Conservation (phyloP, 331 rosid genomes). For the Erythrophleum ivorense region DNA sequence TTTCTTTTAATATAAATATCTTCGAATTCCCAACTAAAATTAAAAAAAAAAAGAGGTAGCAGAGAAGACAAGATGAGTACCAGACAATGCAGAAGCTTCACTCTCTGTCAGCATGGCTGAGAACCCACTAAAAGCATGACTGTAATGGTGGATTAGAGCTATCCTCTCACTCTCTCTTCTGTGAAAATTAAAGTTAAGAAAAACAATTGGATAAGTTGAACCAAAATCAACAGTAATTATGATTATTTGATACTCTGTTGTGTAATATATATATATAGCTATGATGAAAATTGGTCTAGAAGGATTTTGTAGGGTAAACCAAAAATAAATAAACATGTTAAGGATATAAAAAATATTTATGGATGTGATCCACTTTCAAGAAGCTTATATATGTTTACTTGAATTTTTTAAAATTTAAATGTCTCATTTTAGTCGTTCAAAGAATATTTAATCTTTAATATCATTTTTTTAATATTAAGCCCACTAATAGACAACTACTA, state of each 20-base stretch:
- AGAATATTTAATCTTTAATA: no score
- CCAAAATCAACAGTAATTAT: conserved; percentile 2
- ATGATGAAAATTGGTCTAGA: no score
- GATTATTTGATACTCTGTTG: not conserved
- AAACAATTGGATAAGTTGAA: not conserved
- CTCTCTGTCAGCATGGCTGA: conserved; percentile 83
- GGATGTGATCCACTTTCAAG: no score
- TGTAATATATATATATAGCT: no score
- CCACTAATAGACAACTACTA: no score
- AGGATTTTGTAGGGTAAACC: not conserved
- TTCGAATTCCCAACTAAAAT: no score
- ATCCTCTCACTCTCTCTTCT: conserved; percentile 71
- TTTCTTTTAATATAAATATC: no score
- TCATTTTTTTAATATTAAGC: no score
- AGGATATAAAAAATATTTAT: no score
- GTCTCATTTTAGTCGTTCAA: no score
- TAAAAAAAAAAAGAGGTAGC: not conserved
- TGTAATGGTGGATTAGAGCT: conserved; percentile 64
- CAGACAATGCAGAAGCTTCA: conserved; percentile 85
- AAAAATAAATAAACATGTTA: not conserved
- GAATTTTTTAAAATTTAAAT: no score
- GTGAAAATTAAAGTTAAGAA: conserved; percentile 20
- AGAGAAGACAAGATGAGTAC: conserved; percentile 45
- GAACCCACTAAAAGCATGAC: conserved; percentile 86
- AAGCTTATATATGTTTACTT: no score